phyloP scores from a whole-genome alignment of 202 grass and related monocot genomes.

The Setaria italica region DNA sequence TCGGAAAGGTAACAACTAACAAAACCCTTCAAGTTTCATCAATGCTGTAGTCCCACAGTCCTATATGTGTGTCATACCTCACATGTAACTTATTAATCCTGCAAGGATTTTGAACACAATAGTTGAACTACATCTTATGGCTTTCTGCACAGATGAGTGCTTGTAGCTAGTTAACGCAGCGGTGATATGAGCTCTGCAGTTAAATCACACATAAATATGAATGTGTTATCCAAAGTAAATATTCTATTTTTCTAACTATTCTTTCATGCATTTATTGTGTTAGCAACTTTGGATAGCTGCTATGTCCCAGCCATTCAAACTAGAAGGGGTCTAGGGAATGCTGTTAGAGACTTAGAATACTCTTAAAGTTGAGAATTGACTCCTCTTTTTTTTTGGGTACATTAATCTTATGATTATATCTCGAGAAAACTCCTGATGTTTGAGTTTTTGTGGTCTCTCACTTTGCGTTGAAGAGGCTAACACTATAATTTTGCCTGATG shows the following conservation, averaged over 20 bases:
- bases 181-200: background rate
- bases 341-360: background rate
- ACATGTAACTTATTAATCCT: background rate
- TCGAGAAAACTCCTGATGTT: constrained; percentile 25
- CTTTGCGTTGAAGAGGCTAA: constrained; percentile 40
- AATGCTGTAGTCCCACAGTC: constrained; percentile 10
- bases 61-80: background rate
- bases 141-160: background rate
- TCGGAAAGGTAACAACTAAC: constrained; percentile 89
- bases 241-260: background rate
- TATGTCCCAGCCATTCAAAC: constrained; percentile 20
- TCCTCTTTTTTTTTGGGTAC: constrained; percentile 4
- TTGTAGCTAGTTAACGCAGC: background rate
- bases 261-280: constrained; percentile 14
- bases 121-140: constrained; percentile 15
- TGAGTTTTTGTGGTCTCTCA: constrained; percentile 21
- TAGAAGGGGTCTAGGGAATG: background rate
- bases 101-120: background rate
- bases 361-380: constrained; percentile 19
- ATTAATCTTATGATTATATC: constrained; percentile 5
- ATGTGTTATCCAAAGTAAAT: background rate
- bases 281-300: constrained; percentile 6
- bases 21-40: constrained; percentile 14
- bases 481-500: background rate
- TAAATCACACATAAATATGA: constrained; percentile 14